phyloP scores from a whole-genome alignment of 2,329 filamentous ascomycete species.

The Thielaviopsis ethacetica region DNA sequence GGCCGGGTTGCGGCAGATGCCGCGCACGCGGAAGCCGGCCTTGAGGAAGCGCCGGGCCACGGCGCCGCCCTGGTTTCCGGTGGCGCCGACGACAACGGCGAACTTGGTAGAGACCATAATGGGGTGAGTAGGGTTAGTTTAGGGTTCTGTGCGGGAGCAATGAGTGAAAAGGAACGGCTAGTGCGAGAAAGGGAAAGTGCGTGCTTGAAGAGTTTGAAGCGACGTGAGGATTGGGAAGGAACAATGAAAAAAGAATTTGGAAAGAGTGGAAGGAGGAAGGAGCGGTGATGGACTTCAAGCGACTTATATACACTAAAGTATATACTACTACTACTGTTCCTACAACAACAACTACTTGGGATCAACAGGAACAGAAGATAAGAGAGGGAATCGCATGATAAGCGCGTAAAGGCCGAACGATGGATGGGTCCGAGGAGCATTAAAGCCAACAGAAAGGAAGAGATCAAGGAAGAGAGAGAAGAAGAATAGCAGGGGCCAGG shows the following conservation, averaged over 20 bases:
- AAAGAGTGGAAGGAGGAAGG: background rate
- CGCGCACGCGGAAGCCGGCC: constrained; percentile 28
- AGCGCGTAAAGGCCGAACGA: too few species aligned
- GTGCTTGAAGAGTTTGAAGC: too few species aligned
- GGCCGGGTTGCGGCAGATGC: constrained; percentile 27
- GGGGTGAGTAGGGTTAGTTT: background rate
- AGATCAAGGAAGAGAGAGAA: background rate
- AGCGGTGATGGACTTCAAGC: background rate
- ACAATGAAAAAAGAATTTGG: background rate
- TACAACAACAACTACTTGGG: too few species aligned
- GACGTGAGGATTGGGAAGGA: background rate
- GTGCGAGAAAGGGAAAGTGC: too few species aligned
- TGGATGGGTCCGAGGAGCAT: too few species aligned
- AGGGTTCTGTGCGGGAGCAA: background rate
- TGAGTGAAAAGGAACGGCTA: too few species aligned
- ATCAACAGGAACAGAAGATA: too few species aligned
- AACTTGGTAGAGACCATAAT: constrained; percentile 19
- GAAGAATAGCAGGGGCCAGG: background rate
- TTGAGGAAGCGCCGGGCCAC: constrained; percentile 31
- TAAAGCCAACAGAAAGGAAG: too few species aligned
- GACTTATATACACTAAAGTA: too few species aligned
- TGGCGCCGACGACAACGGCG: constrained; percentile 30
- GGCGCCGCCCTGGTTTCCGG: constrained; percentile 35
- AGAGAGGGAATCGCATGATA: too few species aligned
- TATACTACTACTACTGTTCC: too few species aligned